Conservation (phyloP, 164 flowering plant species). For the Kingdonia uniflora region DNA sequence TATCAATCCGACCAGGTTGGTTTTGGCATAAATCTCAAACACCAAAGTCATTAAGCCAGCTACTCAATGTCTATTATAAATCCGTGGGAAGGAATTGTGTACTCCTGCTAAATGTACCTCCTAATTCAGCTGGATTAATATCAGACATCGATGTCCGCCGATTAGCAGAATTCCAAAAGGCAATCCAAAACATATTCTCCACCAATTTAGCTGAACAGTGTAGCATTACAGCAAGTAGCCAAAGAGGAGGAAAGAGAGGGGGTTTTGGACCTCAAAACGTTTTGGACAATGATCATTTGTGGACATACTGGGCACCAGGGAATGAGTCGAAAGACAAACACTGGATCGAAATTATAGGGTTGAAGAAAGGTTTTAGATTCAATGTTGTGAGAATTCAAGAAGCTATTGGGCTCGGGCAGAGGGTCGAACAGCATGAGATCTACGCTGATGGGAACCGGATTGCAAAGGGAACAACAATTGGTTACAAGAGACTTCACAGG, state of each 20-base stretch:
- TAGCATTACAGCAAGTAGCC: constrained; percentile 54
- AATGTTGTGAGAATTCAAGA: constrained; percentile 90
- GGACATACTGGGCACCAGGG: constrained; percentile 88
- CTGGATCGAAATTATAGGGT: constrained; percentile 59
- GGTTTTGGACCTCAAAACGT: constrained; percentile 54
- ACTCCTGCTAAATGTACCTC: constrained; percentile 77
- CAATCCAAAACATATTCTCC: constrained; percentile 53
- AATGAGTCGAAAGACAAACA: constrained; percentile 24
- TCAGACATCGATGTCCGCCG: constrained; percentile 49
- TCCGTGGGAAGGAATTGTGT: constrained; percentile 89
- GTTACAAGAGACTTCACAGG: constrained; percentile 87
- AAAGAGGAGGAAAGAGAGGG: constrained; percentile 46
- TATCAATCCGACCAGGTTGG: constrained; percentile 82
- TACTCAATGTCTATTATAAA: constrained; percentile 73
- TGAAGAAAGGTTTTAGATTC: constrained; percentile 33
- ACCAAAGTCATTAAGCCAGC: constrained; percentile 53
- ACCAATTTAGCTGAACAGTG: constrained; percentile 41
- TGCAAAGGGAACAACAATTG: constrained; percentile 60
- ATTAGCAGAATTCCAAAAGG: constrained; percentile 39
- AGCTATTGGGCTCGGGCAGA: constrained; percentile 85
- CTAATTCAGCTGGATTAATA: constrained; percentile 68
- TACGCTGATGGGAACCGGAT: constrained; percentile 48
- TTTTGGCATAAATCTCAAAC: constrained; percentile 78
- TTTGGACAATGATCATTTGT: constrained; percentile 57
- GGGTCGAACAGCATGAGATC: constrained; percentile 54